Conservation (phyloP, 129 eudicot genomes). For the Flaveria linearis region DNA sequence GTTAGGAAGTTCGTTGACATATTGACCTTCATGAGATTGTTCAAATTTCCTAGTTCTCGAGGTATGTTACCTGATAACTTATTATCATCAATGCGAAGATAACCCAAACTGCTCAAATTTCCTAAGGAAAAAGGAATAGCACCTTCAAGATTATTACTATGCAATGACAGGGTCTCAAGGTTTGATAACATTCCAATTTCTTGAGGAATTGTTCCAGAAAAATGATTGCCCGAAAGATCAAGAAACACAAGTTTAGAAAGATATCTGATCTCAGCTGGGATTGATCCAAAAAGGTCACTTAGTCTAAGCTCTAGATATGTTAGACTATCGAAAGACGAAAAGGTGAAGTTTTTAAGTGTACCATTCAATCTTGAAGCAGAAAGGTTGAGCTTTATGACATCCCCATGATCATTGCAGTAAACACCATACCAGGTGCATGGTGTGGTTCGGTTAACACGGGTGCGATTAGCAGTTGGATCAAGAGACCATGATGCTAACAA, state of each 20-base stretch:
- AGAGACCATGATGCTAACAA: constrained; percentile 37
- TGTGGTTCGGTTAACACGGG: constrained; percentile 16
- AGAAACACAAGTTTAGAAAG: constrained; percentile 40
- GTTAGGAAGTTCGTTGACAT: constrained; percentile 25
- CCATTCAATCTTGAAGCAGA: constrained; percentile 29
- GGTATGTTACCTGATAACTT: constrained; percentile 33
- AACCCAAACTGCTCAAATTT: constrained; percentile 13
- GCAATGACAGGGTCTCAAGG: constrained; percentile 23
- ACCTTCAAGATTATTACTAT: constrained; percentile 10
- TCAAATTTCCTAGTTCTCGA: constrained; percentile 26
- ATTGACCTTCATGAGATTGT: constrained; percentile 22
- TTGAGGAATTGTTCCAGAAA: constrained; percentile 39
- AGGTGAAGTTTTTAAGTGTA: constrained; percentile 28
- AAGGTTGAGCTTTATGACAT: constrained; percentile 30
- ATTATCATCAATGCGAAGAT: constrained; percentile 26
- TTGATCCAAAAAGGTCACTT: constrained; percentile 26
- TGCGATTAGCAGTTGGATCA: constrained; percentile 15
- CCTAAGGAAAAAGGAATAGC: constrained; percentile 23
- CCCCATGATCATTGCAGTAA: constrained; percentile 26
- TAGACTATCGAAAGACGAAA: constrained; percentile 31
- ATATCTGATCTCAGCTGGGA: constrained; percentile 31
- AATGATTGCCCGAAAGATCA: constrained; percentile 38
- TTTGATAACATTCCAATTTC: constrained; percentile 37
- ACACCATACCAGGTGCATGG: constrained; percentile 52
- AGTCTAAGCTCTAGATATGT: constrained; percentile 29